A percentile compares a stretch with the other conserved stretches of the same genome.
phyloP scores from a whole-genome alignment of 2,329 filamentous ascomycete genomes.

The Xylaria sp. region DNA sequence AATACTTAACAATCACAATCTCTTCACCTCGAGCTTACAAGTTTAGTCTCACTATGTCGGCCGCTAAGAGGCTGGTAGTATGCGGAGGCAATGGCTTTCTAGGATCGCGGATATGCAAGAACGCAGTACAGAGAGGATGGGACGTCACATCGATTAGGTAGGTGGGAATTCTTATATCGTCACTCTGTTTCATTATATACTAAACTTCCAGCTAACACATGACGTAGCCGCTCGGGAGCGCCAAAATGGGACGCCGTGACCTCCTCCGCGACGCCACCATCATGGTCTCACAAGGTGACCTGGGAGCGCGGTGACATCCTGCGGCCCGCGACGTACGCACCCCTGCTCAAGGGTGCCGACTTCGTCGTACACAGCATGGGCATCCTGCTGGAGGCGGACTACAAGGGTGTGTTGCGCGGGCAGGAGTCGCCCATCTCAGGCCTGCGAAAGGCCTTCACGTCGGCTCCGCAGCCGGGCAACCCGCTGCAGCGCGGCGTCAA shows the following conservation, averaged over 20 bases:
- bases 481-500: slow-evolving; percentile 70
- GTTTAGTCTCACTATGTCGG: slow-evolving; percentile 55
- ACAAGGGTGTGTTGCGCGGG: slow-evolving; percentile 90
- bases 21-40: slow-evolving; percentile 9
- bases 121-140: slow-evolving; percentile 86
- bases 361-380: slow-evolving; percentile 96
- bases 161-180: slow-evolving; percentile 1
- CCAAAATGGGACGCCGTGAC: slow-evolving; percentile 85
- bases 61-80: slow-evolving; percentile 83
- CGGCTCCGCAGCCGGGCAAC: slow-evolving; percentile 70
- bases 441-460: slow-evolving; percentile 79
- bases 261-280: slow-evolving; percentile 73
- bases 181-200: not conserved
- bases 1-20: not conserved
- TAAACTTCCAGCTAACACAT: slow-evolving; percentile 35
- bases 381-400: slow-evolving; percentile 95
- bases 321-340: slow-evolving; percentile 79
- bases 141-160: slow-evolving; percentile 93
- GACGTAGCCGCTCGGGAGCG: slow-evolving; percentile 82
- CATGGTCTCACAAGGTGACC: slow-evolving; percentile 83
- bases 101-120: slow-evolving; percentile 88
- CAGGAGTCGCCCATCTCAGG: slow-evolving; percentile 83
- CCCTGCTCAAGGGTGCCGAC: slow-evolving; percentile 79
- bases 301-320: slow-evolving; percentile 94
- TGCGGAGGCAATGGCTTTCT: slow-evolving; percentile 95